phyloP scores from a whole-genome alignment of 176 grass and related monocot genomes.

The Guadua angustifolia region DNA sequence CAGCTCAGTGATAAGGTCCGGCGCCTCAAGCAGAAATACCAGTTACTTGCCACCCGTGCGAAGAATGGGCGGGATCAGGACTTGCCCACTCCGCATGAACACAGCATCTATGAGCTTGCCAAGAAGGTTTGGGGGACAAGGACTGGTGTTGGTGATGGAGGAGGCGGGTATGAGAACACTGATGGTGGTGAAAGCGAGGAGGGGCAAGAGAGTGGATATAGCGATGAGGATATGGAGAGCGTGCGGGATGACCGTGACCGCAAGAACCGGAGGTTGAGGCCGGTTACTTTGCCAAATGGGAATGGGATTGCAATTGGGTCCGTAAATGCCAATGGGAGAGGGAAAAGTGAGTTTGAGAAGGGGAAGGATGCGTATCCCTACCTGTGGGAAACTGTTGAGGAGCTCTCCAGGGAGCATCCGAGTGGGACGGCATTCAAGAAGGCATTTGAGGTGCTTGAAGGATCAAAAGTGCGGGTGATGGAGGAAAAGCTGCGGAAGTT shows the following conservation, averaged over 20 bases:
- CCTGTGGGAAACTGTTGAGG: constrained; percentile 62
- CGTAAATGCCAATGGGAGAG: constrained; percentile 13
- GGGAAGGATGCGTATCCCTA: constrained; percentile 56
- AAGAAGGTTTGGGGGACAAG: constrained; percentile 62
- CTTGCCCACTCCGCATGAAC: constrained; percentile 53
- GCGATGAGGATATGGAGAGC: constrained; percentile 40
- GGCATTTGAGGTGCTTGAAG: constrained; percentile 62
- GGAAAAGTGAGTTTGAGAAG: constrained; percentile 41
- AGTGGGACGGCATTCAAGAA: constrained; percentile 58
- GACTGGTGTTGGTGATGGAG: constrained; percentile 11
- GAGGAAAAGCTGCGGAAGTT: constrained; percentile 75
- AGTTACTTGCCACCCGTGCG: constrained; percentile 15
- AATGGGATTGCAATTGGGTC: constrained; percentile 8
- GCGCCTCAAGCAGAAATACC: constrained; percentile 69
- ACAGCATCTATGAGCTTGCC: constrained; percentile 47
- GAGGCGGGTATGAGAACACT: constrained; percentile 37
- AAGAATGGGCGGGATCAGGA: constrained; percentile 48
- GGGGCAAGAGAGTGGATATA: constrained; percentile 39
- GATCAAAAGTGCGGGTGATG: constrained; percentile 44
- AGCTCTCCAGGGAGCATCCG: constrained; percentile 56
- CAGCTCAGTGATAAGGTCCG: constrained; percentile 70
- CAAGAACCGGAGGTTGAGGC: constrained; percentile 44
- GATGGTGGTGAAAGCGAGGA: constrained; percentile 45
- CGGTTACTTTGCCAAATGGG: constrained; percentile 38
- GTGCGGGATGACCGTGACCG: constrained; percentile 34